Percentiles rank a stretch among this genome's conserved stretches.
These are phyloP conservation scores for Laetiporus sulphureus DNA, from an alignment of 1,284 basidiomycete genomes.

Conservation along the genomic window DNA sequence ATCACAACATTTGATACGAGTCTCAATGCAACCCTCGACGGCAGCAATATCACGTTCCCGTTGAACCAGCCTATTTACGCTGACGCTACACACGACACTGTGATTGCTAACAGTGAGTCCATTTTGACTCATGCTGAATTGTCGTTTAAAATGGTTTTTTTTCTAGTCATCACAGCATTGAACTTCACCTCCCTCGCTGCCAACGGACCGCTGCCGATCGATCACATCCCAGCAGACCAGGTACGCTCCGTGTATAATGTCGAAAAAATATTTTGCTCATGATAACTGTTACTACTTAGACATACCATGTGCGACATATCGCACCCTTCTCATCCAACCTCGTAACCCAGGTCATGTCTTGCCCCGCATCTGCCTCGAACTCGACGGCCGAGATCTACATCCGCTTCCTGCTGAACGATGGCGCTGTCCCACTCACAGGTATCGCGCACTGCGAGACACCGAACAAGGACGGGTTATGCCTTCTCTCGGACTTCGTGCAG, in stretches of 20 bases:
- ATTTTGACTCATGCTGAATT: background rate
- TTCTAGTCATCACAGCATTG: conserved; percentile 45
- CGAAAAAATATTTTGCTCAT: background rate
- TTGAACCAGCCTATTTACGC: conserved; percentile 53
- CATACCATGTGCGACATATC: conserved; percentile 38
- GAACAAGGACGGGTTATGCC: conserved; percentile 19
- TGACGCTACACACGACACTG: conserved; percentile 46
- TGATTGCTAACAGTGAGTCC: conserved; percentile 32
- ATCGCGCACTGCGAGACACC: conserved; percentile 16
- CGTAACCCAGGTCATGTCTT: conserved; percentile 59
- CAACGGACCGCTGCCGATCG: conserved; percentile 47
- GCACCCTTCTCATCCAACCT: conserved; percentile 51
- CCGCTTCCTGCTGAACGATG: conserved; percentile 52
- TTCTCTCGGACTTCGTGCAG: conserved; percentile 15
- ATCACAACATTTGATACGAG: conserved; percentile 46
- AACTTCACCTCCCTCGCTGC: conserved; percentile 55
- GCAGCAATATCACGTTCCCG: conserved; percentile 49
- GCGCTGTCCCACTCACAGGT: conserved; percentile 48
- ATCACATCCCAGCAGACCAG: conserved; percentile 49
- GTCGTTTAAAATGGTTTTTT: background rate
- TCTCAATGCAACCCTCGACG: conserved; percentile 50
- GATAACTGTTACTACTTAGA: conserved; percentile 22
- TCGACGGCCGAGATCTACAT: conserved; percentile 32
- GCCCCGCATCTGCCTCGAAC: conserved; percentile 25
- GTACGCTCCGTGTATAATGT: conserved; percentile 19